Percentiles rank a stretch among this genome's conserved stretches.
Conservation (phyloP, 2,329 filamentous ascomycete species). For the Colletotrichum zoysiae region DNA sequence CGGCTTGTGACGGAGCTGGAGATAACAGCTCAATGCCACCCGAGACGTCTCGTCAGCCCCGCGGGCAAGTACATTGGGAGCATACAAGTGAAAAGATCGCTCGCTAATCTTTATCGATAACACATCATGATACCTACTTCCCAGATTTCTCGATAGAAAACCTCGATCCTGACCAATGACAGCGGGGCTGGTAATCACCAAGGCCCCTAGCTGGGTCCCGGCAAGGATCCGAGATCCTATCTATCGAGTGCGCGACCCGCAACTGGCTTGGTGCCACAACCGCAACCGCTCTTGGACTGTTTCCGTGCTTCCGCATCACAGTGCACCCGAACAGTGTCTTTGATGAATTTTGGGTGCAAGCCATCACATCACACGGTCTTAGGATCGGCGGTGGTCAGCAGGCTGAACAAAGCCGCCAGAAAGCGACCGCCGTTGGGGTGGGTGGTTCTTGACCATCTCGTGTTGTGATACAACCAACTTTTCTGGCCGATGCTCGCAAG, state of each 20-base stretch:
- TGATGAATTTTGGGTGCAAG: background rate
- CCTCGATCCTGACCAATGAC: slow-evolving; percentile 17
- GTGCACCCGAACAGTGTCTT: slow-evolving; percentile 37
- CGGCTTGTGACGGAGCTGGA: slow-evolving; percentile 31
- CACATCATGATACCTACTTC: background rate
- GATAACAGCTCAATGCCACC: slow-evolving; percentile 15
- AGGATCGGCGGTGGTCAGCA: background rate
- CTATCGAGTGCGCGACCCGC: slow-evolving; percentile 35
- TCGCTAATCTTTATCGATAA: slow-evolving; percentile 14
- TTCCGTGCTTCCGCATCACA: slow-evolving; percentile 37
- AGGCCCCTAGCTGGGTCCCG: slow-evolving; percentile 17
- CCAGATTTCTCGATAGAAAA: background rate
- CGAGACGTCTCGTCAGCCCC: background rate
- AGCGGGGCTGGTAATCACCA: slow-evolving; percentile 21
- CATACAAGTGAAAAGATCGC: slow-evolving; percentile 19
- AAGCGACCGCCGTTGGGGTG: slow-evolving; percentile 16
- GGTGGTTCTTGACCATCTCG: background rate
- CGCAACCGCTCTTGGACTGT: slow-evolving; percentile 10
- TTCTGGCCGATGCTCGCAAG: background rate
- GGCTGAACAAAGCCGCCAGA: slow-evolving; percentile 20
- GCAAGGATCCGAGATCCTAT: slow-evolving; percentile 36
- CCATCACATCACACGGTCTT: background rate
- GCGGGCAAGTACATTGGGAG: background rate
- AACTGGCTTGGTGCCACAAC: slow-evolving; percentile 13
- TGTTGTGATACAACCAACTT: background rate